These are phyloP conservation scores for Neofusicoccum laricinum DNA, from an alignment of 2,329 filamentous ascomycete genomes.

Conservation along the genomic window DNA sequence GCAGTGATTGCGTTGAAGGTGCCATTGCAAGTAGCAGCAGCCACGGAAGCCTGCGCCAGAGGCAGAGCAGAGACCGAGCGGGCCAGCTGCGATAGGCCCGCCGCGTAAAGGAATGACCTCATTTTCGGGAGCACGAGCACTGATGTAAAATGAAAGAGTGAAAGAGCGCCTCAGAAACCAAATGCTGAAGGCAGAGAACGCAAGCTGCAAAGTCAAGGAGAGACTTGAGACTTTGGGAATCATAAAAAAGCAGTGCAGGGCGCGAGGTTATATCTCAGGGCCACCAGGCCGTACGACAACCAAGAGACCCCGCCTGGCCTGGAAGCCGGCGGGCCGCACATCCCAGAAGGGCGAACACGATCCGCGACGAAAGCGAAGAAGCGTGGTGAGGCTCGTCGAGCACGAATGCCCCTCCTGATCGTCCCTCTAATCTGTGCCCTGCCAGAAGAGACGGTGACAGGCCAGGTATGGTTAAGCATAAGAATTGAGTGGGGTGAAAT, in stretches of 20 bases:
- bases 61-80: neutral
- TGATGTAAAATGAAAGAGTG: neutral
- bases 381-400: neutral
- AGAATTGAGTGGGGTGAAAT: neutral
- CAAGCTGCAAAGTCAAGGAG: neutral
- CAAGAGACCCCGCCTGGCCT: neutral
- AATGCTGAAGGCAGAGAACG: neutral
- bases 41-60: neutral
- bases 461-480: constrained; percentile 6
- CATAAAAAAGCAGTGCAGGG: neutral
- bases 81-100: constrained; percentile 4
- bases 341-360: neutral
- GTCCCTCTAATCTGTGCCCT: neutral
- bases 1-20: constrained; percentile 47
- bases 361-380: neutral
- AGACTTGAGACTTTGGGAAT: neutral
- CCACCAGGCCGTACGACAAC: neutral
- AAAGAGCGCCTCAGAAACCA: neutral
- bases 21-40: constrained; percentile 3
- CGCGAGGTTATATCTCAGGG: neutral
- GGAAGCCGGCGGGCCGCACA: constrained; percentile 10
- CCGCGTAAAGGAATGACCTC: constrained; percentile 10
- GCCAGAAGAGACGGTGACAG: neutral
- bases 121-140: neutral
- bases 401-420: neutral